Percentiles rank a stretch among this genome's conserved stretches.
Evolutionary conservation across 164 flowering plant species (phyloP).

Genomic region (Chimonanthus salicifolius): DNA sequence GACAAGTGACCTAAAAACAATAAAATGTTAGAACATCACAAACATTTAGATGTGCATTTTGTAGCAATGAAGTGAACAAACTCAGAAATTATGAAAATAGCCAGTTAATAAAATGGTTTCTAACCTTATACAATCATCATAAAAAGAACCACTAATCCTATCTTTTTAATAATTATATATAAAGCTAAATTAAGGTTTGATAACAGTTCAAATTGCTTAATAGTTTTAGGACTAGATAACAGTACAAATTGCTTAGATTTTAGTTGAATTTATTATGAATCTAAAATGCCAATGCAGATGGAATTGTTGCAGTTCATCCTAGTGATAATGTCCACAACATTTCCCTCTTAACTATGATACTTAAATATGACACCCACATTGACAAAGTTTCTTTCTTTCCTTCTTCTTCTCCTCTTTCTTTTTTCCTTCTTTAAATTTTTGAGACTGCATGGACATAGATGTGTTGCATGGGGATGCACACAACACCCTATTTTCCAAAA

Average conservation of each 20-base stretch:
- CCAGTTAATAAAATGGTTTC: background rate
- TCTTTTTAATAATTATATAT: too few relatives aligned
- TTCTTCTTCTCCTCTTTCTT: background rate
- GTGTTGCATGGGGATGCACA: too few relatives aligned
- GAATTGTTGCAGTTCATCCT: background rate
- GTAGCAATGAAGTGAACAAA: background rate
- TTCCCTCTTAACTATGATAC: too few relatives aligned
- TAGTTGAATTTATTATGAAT: background rate
- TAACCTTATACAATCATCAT: too few relatives aligned
- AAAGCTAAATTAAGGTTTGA: background rate
- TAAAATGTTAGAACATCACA: background rate
- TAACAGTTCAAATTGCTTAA: background rate
- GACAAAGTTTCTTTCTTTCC: background rate
- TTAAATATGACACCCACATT: too few relatives aligned
- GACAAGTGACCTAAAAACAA: constrained; percentile 46
- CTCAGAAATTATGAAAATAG: background rate
- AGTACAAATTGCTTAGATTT: background rate
- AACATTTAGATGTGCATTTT: background rate
- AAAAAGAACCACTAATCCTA: too few relatives aligned
- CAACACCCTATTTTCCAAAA: too few relatives aligned
- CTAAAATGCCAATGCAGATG: background rate
- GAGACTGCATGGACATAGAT: background rate
- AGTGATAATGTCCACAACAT: too few relatives aligned
- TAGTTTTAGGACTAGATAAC: background rate
- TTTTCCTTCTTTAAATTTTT: too few relatives aligned